Evolutionary conservation across 306 rosid species (phyloP).

Genomic region (barrel medic (Medicago truncatula)): MtrunA17r5.0-ANR NC_053042.1:14540501-14541000

Average conservation of each 20-base stretch:
- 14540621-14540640: background rate
- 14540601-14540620: background rate
- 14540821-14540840: too few species aligned
- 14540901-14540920: background rate
- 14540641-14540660: constrained; percentile 7
- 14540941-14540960: constrained; percentile 34
- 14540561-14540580: background rate
- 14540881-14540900: background rate
- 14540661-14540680: background rate
- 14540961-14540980: constrained; percentile 34
- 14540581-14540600: background rate
- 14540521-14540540: too few species aligned
- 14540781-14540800: too few species aligned
- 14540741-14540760: background rate
- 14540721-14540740: too few species aligned
- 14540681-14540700: too few species aligned
- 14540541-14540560: constrained; percentile 5
- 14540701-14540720: too few species aligned
- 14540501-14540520: too few species aligned
- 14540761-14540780: too few species aligned
- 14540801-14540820: too few species aligned
- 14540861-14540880: too few species aligned
- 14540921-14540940: constrained; percentile 30
- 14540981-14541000: constrained; percentile 31
- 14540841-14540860: too few species aligned